Conservation (phyloP, 2,329 filamentous ascomycete species). For the Xenosphaeropsis pyriputrescens region DNA sequence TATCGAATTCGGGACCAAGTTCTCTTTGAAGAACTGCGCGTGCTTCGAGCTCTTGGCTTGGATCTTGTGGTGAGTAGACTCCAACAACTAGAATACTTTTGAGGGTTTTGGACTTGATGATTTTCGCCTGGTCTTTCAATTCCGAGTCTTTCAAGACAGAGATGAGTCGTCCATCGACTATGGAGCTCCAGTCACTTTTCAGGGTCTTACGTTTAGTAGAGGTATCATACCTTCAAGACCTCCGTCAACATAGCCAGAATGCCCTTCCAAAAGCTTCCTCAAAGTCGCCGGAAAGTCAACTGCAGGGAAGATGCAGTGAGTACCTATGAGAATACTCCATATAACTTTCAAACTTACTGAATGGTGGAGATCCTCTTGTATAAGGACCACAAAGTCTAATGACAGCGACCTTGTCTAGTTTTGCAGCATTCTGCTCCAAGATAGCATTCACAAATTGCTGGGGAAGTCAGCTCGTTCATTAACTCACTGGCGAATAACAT, state of each 20-base stretch:
- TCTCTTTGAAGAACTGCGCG: conserved; percentile 21
- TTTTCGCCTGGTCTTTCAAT: conserved; percentile 18
- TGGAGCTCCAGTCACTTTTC: no score
- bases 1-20: conserved; percentile 18
- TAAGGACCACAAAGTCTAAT: conserved; percentile 30
- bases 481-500: not conserved
- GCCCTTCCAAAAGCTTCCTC: conserved; percentile 24
- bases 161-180: conserved; percentile 30
- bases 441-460: conserved; percentile 32
- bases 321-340: no score
- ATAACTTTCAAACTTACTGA: conserved; percentile 8
- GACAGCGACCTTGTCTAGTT: conserved; percentile 28
- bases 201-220: no score
- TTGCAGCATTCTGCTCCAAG: conserved; percentile 26
- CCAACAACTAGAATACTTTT: conserved; percentile 25
- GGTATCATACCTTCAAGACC: conserved; percentile 20
- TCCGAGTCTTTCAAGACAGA: conserved; percentile 21
- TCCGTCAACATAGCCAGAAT: conserved; percentile 25
- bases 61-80: conserved; percentile 30
- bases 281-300: conserved; percentile 27
- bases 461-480: not conserved
- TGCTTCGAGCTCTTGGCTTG: conserved; percentile 24
- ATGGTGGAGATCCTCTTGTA: conserved; percentile 27
- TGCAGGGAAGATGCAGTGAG: no score
- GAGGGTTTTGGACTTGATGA: conserved; percentile 22